Percentiles rank a stretch among this genome's conserved stretches.
Conservation (phyloP, 371 early-diverging fungal genomes). For the Nematocida ironsii region DNA sequence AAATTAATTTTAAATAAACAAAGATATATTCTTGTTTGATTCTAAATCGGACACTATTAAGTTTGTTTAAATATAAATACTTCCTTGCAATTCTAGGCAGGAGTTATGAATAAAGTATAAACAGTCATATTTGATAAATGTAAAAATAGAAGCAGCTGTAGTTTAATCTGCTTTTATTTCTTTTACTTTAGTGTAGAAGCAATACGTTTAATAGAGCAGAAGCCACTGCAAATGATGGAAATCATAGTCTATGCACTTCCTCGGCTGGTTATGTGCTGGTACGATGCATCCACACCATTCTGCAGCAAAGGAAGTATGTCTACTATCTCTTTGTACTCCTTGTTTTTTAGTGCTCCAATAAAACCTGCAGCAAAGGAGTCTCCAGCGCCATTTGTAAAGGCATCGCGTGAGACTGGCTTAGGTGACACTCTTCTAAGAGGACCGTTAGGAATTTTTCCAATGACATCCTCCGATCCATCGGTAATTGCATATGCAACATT, state of each 20-base stretch:
- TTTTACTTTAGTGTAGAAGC: no score
- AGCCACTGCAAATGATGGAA: no score
- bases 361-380: slow-evolving; percentile 58
- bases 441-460: slow-evolving; percentile 44
- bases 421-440: slow-evolving; percentile 29
- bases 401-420: not conserved
- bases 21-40: no score
- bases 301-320: slow-evolving; percentile 44
- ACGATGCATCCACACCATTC: slow-evolving; percentile 12
- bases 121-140: no score
- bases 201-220: no score
- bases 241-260: not conserved
- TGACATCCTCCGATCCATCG: slow-evolving; percentile 27
- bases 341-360: slow-evolving; percentile 22
- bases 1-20: no score
- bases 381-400: slow-evolving; percentile 51
- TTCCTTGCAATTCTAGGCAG: no score
- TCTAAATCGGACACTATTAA: no score
- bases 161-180: no score
- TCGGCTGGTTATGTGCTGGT: slow-evolving; percentile 20
- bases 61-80: no score
- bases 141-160: no score
- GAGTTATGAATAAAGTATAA: no score
- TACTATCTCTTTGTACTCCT: not conserved
- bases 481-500: slow-evolving; percentile 50